A percentile compares a stretch with the other conserved stretches of the same genome.
phyloP scores from a whole-genome alignment of 257 asterid genomes.

The Solanum raphanifolium region DNA sequence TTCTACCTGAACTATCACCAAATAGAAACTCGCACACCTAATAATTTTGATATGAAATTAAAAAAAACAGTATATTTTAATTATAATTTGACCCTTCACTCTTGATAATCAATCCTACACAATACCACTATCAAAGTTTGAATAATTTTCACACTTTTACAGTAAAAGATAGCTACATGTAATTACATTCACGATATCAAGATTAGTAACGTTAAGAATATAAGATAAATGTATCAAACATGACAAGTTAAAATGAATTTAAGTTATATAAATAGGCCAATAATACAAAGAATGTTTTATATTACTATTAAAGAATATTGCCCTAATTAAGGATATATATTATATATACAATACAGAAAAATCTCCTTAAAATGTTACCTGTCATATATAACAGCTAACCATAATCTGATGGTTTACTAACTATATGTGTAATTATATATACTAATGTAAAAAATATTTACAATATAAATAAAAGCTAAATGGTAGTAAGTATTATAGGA shows the following conservation, averaged over 20 bases:
- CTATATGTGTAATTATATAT: background rate
- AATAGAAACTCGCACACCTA: background rate
- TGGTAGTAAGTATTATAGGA: conserved; percentile 30
- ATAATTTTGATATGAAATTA: background rate
- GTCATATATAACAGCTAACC: background rate
- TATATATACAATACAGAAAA: background rate
- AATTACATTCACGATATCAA: background rate
- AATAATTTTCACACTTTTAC: background rate
- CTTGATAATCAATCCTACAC: background rate
- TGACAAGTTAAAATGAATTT: background rate
- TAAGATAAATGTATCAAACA: background rate
- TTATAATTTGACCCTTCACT: background rate
- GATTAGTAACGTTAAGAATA: background rate
- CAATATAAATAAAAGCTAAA: background rate
- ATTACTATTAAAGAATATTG: background rate
- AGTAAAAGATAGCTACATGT: background rate
- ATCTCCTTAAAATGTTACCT: background rate
- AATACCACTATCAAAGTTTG: background rate
- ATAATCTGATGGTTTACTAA: background rate
- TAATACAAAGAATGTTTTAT: background rate
- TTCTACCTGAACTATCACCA: background rate
- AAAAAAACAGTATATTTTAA: rapidly evolving
- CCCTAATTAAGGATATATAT: background rate
- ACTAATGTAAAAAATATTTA: background rate
- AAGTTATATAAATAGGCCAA: background rate